These are phyloP conservation scores for Erythrobasidium hasegawianum DNA, from an alignment of 1,284 basidiomycete genomes.

Conservation along the genomic window DNA sequence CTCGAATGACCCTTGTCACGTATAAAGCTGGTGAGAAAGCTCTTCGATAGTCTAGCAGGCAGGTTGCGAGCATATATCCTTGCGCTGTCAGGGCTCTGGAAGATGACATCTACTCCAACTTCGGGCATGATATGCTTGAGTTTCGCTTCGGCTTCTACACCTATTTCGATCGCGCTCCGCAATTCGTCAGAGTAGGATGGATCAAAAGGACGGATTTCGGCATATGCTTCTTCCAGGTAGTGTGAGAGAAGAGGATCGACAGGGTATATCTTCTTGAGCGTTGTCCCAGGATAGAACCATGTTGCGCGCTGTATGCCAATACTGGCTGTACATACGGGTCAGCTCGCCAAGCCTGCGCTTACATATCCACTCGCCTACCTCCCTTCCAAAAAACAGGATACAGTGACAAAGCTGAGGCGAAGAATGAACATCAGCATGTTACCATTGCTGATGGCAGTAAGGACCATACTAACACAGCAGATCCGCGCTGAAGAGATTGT, in stretches of 20 bases:
- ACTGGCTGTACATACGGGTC: constrained; percentile 39
- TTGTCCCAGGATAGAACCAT: constrained; percentile 50
- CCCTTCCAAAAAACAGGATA: constrained; percentile 51
- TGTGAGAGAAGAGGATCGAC: constrained; percentile 46
- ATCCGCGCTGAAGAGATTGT: constrained; percentile 45
- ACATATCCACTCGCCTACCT: too few species aligned
- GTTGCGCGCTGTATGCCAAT: constrained; percentile 45
- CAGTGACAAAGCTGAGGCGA: neutral
- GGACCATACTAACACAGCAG: constrained; percentile 19
- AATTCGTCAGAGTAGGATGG: constrained; percentile 42
- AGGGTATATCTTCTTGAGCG: constrained; percentile 43
- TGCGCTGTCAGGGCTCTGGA: constrained; percentile 39
- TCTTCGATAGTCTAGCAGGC: constrained; percentile 30
- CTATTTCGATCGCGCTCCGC: constrained; percentile 37
- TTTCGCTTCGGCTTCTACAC: constrained; percentile 41
- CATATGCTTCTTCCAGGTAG: constrained; percentile 49
- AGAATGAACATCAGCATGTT: too few species aligned
- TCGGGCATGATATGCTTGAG: constrained; percentile 46
- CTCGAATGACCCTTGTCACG: constrained; percentile 30
- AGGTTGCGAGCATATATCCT: constrained; percentile 41
- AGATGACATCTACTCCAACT: constrained; percentile 48
- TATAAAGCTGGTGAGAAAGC: constrained; percentile 34
- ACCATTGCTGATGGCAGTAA: too few species aligned
- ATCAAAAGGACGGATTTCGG: constrained; percentile 48
- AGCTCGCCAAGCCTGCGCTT: too few species aligned